Base-by-base conservation (phyloP, 495 filamentous ascomycete genomes). In the Rostrohypoxylon terebratum region DNA sequence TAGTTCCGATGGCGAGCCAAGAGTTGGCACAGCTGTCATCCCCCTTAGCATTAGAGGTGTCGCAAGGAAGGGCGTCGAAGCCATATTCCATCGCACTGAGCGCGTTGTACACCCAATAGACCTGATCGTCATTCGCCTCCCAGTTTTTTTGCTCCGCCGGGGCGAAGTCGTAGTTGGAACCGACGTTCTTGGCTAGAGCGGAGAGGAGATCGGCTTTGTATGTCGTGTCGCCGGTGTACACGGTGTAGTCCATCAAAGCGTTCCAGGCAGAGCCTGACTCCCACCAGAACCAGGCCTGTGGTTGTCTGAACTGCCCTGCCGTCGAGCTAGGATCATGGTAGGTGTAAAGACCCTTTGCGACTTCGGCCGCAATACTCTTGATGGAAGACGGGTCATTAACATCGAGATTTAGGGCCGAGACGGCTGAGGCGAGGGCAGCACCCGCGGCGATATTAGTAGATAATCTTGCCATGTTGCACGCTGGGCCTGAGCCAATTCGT, bases 51-150 rank as follows among this genome's bases (percentile, higher is more conserved):
- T 48, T 54, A 14, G 72, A 55, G 16, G 25, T 42, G n/a, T 64
- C 48, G 38, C 72, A 71, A 5, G 72, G 76, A 20, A 78, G 61
- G 1, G 74, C 64, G 14, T 68, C 59, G 73, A 90, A 95, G 60
- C 88, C 90, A 62, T 89, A 86, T 75, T 97, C 93, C 4, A 93
- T 91, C 0, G 93, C 93, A 1, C 89, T 86, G 85, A 97, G 91
- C 31, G 89, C 92, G 11, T 91, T 86, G 76, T 95, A 89, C 44
- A 85, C 92, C 93, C 93, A 97, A 77, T 96, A 97, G 0, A 85
- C 90, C 74, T 96, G 93, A 76, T 96, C 93, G 72, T 96, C 93
- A 75, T 96, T 96, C 51, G 93, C 92, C 63, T 88, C 84, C 1
- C 90, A 91, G 61, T 89, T 85, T 18, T 90, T 89, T 67, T 97